Percentiles rank a stretch among this genome's conserved stretches.
Conservation (phyloP, 2,329 filamentous ascomycete genomes). For the Penicillium occitanis region DNA sequence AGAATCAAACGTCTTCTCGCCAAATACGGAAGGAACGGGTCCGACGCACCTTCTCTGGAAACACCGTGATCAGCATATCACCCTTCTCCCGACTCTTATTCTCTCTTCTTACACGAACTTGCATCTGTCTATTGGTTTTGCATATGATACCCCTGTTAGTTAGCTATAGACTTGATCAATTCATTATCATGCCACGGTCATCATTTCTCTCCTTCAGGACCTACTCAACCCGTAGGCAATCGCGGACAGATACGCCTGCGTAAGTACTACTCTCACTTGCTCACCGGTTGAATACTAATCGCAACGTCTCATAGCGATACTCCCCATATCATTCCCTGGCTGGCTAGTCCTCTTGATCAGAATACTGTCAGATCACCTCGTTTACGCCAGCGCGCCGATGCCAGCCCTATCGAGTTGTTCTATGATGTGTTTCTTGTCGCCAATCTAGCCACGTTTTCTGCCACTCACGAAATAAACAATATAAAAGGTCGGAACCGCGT, state of each 20-base stretch:
- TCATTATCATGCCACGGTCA: conserved; percentile 31
- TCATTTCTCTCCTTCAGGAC: conserved; percentile 35
- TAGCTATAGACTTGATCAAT: conserved; percentile 26
- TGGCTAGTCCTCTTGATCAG: conserved; percentile 37
- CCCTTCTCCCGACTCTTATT: background rate
- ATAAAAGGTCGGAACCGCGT: conserved; percentile 33
- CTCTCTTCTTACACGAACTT: background rate
- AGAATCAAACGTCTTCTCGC: background rate
- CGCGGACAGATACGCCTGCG: conserved; percentile 23
- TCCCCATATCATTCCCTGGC: conserved; percentile 29
- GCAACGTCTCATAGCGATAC: background rate
- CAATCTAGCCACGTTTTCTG: conserved; percentile 64
- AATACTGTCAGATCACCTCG: conserved; percentile 29
- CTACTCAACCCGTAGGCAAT: conserved; percentile 26
- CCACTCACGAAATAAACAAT: conserved; percentile 56
- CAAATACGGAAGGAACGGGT: background rate
- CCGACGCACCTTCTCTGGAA: background rate
- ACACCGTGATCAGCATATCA: background rate
- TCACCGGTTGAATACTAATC: background rate
- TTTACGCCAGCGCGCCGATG: conserved; percentile 49
- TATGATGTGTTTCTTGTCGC: conserved; percentile 64
- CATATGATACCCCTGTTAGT: conserved; percentile 26
- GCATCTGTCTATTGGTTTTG: conserved; percentile 1
- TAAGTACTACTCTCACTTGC: conserved; percentile 25
- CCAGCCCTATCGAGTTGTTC: conserved; percentile 58